phyloP scores from a whole-genome alignment of 2,329 filamentous ascomycete species.

The Xylaria polymorpha region DNA sequence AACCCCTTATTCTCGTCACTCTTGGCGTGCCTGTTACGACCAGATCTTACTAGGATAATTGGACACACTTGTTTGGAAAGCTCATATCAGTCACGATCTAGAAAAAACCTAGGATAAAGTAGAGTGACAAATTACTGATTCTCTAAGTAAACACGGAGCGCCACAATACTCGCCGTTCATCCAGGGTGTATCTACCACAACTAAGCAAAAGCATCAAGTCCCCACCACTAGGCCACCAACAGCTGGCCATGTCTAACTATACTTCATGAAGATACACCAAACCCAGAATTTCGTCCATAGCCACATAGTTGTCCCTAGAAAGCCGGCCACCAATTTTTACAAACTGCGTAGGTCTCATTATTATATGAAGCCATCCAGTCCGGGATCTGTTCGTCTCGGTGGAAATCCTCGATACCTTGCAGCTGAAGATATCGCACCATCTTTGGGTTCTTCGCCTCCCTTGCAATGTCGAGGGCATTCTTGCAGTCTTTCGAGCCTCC shows the following conservation, averaged over 20 bases:
- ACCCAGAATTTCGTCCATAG: background rate
- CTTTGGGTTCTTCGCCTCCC: background rate
- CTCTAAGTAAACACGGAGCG: background rate
- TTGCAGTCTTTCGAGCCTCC: background rate
- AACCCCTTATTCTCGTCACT: too few species aligned
- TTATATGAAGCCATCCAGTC: background rate
- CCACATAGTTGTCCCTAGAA: background rate
- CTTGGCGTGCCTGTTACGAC: background rate
- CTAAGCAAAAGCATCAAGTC: background rate
- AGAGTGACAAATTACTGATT: background rate
- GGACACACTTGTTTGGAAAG: background rate
- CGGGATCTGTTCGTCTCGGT: background rate
- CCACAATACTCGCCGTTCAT: background rate
- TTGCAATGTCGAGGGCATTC: constrained; percentile 28
- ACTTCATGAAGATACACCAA: background rate
- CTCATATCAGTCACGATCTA: background rate
- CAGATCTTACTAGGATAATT: background rate
- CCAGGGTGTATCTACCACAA: background rate
- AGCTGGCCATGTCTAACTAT: background rate
- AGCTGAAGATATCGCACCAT: constrained; percentile 6
- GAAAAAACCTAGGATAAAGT: background rate
- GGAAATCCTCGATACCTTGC: constrained; percentile 17
- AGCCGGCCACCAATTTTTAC: background rate
- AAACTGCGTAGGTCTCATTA: background rate
- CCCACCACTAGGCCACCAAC: background rate